Percentiles rank a stretch among this genome's conserved stretches.
Conservation (phyloP, 2,329 filamentous ascomycete genomes). For the Fusarium mangiferae region DNA sequence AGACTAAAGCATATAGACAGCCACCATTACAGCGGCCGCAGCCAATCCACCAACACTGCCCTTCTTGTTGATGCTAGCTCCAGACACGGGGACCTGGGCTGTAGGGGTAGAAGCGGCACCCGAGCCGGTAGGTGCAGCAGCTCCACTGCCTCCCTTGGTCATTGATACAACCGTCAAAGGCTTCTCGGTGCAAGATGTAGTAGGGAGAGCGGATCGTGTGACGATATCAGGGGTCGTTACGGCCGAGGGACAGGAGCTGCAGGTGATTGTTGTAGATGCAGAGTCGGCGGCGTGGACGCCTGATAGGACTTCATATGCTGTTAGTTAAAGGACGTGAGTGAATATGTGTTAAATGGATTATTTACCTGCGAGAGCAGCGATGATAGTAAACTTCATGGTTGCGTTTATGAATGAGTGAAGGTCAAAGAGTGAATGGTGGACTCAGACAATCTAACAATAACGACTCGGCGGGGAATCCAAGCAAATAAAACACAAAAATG, state of each 20-base stretch:
- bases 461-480: not conserved
- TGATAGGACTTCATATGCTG: conserved; percentile 5
- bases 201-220: conserved; percentile 22
- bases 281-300: conserved; percentile 25
- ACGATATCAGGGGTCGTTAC: conserved; percentile 21
- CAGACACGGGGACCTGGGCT: conserved; percentile 8
- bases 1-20: conserved; percentile 13
- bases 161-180: conserved; percentile 17
- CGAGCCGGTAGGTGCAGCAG: conserved; percentile 17
- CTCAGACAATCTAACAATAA: not conserved
- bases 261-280: conserved; percentile 29
- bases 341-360: no score
- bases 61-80: conserved; percentile 17
- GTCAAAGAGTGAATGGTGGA: not conserved
- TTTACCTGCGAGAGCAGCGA: conserved; percentile 21
- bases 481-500: not conserved
- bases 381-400: conserved; percentile 31
- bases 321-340: not conserved
- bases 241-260: conserved; percentile 17
- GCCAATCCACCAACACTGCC: conserved; percentile 2
- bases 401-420: conserved; percentile 5
- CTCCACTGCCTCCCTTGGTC: conserved; percentile 1
- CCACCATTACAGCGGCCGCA: not conserved
- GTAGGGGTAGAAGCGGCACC: conserved; percentile 15
- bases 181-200: conserved; percentile 19